These are phyloP conservation scores for Peziza echinospora DNA, from an alignment of 495 filamentous ascomycete species.

Conservation along the genomic window DNA sequence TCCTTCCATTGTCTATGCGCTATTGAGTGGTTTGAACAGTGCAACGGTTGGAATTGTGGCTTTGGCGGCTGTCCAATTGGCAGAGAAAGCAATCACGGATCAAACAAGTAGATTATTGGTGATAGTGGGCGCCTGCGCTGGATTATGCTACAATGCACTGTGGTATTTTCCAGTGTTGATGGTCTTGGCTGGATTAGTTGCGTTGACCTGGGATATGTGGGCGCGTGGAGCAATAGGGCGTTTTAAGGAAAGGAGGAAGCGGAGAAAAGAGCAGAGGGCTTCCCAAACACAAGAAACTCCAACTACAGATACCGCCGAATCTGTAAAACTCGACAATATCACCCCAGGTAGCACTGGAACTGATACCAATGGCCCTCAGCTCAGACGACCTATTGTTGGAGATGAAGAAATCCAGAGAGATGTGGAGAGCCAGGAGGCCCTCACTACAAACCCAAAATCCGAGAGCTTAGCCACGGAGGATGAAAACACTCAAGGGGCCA, in stretches of 20 bases:
- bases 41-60: slow-evolving; percentile 64
- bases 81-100: slow-evolving; percentile 56
- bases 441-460: background rate
- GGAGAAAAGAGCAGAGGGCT: slow-evolving; percentile 4
- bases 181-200: slow-evolving; percentile 31
- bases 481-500: background rate
- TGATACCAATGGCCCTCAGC: background rate
- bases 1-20: slow-evolving; percentile 45
- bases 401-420: background rate
- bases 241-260: slow-evolving; percentile 3
- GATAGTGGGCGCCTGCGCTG: slow-evolving; percentile 44
- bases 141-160: slow-evolving; percentile 51
- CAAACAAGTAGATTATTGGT: slow-evolving; percentile 45
- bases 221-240: slow-evolving; percentile 21
- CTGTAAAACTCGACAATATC: too few relatives aligned
- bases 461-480: background rate
- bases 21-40: slow-evolving; percentile 59
- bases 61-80: slow-evolving; percentile 52
- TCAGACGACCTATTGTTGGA: background rate
- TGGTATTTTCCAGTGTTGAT: slow-evolving; percentile 72
- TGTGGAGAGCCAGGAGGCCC: background rate
- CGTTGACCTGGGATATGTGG: slow-evolving; percentile 40
- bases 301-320: background rate
- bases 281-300: background rate
- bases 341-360: background rate